phyloP scores from a whole-genome alignment of 2,329 filamentous ascomycete genomes.

The Exophiala sideris region DNA sequence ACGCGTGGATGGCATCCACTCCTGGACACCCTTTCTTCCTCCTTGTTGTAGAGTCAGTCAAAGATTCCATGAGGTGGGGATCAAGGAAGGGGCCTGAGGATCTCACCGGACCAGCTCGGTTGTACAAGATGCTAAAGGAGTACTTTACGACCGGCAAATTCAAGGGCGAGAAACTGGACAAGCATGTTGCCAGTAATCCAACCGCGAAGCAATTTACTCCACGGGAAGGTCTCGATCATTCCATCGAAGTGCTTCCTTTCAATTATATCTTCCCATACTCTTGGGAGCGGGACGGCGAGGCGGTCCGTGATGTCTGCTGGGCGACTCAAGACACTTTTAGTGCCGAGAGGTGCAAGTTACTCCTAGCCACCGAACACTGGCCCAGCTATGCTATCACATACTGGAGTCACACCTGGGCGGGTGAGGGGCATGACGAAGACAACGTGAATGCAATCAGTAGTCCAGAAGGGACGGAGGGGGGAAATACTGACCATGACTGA shows the following conservation, averaged over 20 bases:
- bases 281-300: conserved; percentile 28
- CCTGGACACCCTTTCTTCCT: conserved; percentile 37
- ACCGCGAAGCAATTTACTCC: conserved; percentile 22
- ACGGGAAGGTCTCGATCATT: conserved; percentile 19
- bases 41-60: conserved; percentile 27
- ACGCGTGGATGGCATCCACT: conserved; percentile 39
- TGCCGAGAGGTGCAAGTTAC: conserved; percentile 23
- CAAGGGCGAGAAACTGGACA: conserved; percentile 18
- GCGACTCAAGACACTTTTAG: conserved; percentile 20
- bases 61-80: conserved; percentile 11
- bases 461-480: neutral
- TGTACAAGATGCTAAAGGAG: conserved; percentile 21
- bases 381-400: conserved; percentile 29
- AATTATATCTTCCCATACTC: conserved; percentile 28
- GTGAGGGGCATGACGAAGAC: conserved; percentile 19
- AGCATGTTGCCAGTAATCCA: conserved; percentile 23
- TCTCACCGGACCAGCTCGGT: conserved; percentile 25
- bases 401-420: conserved; percentile 29
- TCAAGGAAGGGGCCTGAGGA: conserved; percentile 13
- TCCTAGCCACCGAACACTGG: conserved; percentile 26
- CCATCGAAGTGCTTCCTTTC: conserved; percentile 25
- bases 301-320: conserved; percentile 23
- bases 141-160: conserved; percentile 16
- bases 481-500: neutral
- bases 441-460: conserved; percentile 13